Base-by-base conservation (phyloP, 768 basidiomycete species). In the Chalciporus pseudorubinellus region DNA sequence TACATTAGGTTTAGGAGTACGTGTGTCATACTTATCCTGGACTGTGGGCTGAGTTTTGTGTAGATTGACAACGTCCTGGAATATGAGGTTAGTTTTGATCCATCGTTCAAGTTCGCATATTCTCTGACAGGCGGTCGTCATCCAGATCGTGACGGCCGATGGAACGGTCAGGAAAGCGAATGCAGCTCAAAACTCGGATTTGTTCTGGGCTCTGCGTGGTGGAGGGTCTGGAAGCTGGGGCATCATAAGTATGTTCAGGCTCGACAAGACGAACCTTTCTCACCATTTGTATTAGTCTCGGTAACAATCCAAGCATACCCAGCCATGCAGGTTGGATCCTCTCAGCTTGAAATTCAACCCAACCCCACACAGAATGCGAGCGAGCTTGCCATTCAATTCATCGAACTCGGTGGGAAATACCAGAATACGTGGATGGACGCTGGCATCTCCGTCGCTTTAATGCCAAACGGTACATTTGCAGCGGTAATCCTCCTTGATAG, bases 131-230 rank as follows among this genome's bases (percentile, higher is more conserved):
- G 12, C 29, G 12, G 29, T 12, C 12, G 7, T n/a, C 24, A 4
- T 21, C 11, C 67, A 60, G 0, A 51, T 77, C 6, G 74, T 80
- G 8, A 73, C 67, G n/a, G 62, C 77, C 0, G 59, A 67, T 31
- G 78, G 77, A 10, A 50, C 65, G 6, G 50, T 68, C 26, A 57
- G 73, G 42, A 69, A 53, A 1, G 72, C 67, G n/a, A 80, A 79
- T 53, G 53, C 61, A 0, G 64, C 68, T 55, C 61, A 67, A 33
- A 66, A 79, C 56, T 13, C 64, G 6, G 76, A 79, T 47, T 68
- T 82, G 0, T 81, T 78, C 61, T 82, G 77, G 75, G 81, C 80
- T 0, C 57, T 81, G 20, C 46, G 79, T 29, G 79, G 77, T 0
- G 76, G 73, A 1, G 78, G 78, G 1, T 76, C 75, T 0, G 73